Percentiles rank a stretch among this genome's conserved stretches.
Evolutionary conservation across 176 grass and related monocot genomes (phyloP).

Genomic region (Rhynchospora tenuis): DNA sequence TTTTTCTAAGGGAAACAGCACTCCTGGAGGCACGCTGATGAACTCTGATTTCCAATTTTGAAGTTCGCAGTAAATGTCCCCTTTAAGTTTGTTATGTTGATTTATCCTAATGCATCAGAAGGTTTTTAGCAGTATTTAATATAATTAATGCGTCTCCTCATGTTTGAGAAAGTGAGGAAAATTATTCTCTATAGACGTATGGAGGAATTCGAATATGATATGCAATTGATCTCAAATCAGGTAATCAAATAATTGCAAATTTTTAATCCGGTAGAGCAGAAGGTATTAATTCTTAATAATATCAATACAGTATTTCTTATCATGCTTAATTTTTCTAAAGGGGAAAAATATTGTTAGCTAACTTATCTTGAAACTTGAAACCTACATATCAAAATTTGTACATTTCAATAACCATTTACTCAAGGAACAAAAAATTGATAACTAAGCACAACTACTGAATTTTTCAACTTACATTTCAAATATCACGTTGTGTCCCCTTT

Average conservation of each 20-base stretch:
- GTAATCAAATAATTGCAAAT: neutral
- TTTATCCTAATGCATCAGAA: neutral
- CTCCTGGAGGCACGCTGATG: neutral
- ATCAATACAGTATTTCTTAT: neutral
- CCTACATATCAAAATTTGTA: too few relatives aligned
- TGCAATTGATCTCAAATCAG: neutral
- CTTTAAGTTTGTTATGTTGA: neutral
- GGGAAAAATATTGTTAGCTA: neutral
- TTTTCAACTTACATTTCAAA: too few relatives aligned
- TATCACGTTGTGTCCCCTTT: too few relatives aligned
- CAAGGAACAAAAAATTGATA: too few relatives aligned
- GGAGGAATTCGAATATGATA: neutral
- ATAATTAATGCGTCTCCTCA: neutral
- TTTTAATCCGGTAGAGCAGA: neutral
- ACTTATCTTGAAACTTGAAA: neutral
- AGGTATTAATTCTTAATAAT: neutral
- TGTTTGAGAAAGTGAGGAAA: neutral
- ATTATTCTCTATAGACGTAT: neutral
- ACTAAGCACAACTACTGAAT: too few relatives aligned
- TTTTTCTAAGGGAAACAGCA: neutral
- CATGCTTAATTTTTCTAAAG: neutral
- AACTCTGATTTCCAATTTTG: neutral
- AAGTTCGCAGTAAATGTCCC: neutral
- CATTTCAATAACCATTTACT: too few relatives aligned
- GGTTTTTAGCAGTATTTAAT: neutral